Percentiles rank a stretch among this genome's conserved stretches.
These are phyloP conservation scores for Saururus chinensis DNA, from an alignment of 164 flowering plant genomes.

Conservation along the genomic window DNA sequence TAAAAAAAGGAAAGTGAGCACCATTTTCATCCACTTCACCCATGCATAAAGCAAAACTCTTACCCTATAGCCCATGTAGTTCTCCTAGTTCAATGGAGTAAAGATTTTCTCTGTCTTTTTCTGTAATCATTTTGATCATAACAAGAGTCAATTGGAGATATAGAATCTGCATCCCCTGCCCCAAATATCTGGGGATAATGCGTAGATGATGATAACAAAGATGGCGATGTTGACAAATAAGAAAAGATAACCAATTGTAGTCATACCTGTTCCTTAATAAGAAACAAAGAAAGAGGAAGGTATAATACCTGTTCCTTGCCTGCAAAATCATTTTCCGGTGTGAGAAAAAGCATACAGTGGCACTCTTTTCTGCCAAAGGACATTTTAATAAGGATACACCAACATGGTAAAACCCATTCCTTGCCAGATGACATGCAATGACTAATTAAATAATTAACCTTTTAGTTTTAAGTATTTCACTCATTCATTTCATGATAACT, in stretches of 20 bases:
- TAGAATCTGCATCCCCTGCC: too few species aligned
- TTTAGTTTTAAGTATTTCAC: too few species aligned
- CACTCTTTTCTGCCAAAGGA: constrained; percentile 80
- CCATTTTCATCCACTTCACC: not conserved
- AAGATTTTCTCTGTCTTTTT: not conserved
- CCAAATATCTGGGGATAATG: too few species aligned
- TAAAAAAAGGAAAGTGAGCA: not conserved
- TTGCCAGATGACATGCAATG: too few species aligned
- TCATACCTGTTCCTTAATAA: not conserved
- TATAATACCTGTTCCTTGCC: constrained; percentile 75
- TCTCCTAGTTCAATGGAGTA: not conserved
- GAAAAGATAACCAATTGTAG: not conserved
- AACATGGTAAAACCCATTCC: too few species aligned
- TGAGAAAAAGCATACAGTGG: constrained; percentile 98
- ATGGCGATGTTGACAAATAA: not conserved
- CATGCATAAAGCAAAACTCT: not conserved
- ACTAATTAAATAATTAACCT: too few species aligned
- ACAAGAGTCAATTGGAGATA: too few species aligned
- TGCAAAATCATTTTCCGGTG: constrained; percentile 95
- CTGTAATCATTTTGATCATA: too few species aligned
- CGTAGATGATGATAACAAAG: not conserved
- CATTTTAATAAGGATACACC: not conserved
- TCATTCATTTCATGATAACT: too few species aligned
- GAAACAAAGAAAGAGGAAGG: not conserved
- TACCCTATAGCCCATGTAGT: too few species aligned